Base-by-base conservation (phyloP, 1,139 yeast genomes). In the Groenewaldozyma auringiensis region DNA sequence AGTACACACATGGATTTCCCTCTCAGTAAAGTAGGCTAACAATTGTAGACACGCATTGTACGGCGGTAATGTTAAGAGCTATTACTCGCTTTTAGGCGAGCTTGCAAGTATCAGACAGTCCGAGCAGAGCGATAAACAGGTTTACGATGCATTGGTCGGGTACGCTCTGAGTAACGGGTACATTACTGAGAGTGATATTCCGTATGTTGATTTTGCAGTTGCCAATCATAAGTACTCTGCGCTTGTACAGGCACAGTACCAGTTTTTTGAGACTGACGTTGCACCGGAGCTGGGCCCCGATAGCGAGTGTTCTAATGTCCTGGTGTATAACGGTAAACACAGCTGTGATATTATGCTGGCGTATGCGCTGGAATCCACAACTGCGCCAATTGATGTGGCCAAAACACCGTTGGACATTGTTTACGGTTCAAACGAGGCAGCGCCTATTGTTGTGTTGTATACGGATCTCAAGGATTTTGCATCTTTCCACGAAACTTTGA, bases 281-380 rank as follows among this genome's bases (percentile, higher is more conserved):
- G 50, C 48, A 17, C 53, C 59, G 3, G 63, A 67, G 40, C 33
- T 41, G 14, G 43, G 51, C 34, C 43, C 49, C 1, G 17, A 40
- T 3, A 61, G 61, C 1, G 59, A 62, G 2, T 64, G 68, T 8
- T 67, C 65, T 22, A 69, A 80, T 1, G 81, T 86, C 76, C 64
- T 81, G 2, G 60, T 68, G 47, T 73, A 60, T 50, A 60, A 73
- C 50, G 78, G 79, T 47, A 71, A 73, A 45, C 68, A 70, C 16
- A 61, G 75, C 55, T 85, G 94, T 57, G 76, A 82, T 11, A 67
- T 77, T 1, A 82, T 75, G 49, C 86, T 80, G 45, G 73, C 84
- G 2, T 86, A 75, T 63, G 92, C 94, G 0, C 66, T 84, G 44
- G 76, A 78, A 59, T 72, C 81, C 0, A 38, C 43, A 4, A 49